Base-by-base conservation (phyloP, 75 land plant genomes). In the Selaginella moellendorffii region DNA sequence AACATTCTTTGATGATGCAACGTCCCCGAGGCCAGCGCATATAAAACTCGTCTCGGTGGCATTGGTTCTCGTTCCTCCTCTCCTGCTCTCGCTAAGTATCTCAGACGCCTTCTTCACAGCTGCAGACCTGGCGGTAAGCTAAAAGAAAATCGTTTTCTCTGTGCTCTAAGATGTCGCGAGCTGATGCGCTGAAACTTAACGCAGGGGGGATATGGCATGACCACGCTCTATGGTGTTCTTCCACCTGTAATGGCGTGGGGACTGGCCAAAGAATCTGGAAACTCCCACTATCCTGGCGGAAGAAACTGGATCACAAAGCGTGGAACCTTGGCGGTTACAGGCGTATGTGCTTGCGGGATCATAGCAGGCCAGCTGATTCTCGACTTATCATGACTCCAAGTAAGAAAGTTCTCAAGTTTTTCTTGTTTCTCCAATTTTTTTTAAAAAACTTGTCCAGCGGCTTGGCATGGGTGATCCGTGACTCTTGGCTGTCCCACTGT, bases 241-340 rank as follows among this genome's bases (percentile, higher is more conserved):
- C 91, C 91, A 52, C 91, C 91, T 20, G 78, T 81, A 54, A 87
- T 87, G 87, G 91, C 87, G 8, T 87, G 84, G 91, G 71, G 69
- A 29, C 63, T 78, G 14, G 46, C 14, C 5, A 36, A 36, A 14
- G 46, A 36, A 36, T 36, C 46, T 14, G 14, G 10, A 5, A 36
- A 14, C 14, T 36, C 46, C 5, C 5, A 14, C 5, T 36, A 36
- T 14, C 14, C 14, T 14, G 14, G 10, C 5, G 10, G 14, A 36
- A 36, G 46, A 36, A 36, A 14, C 46, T 36, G 46, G 46, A 36
- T 36, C 46, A 36, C 46, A 5, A 5, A 36, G 14, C 46, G 14
- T 36, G 46, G 46, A 36, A 36, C 46, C 14, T 36, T 36, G 46
- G 46, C 46, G 46, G 14, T 36, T 36, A 36, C 46, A 36, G 46